Evolutionary conservation across 2,329 filamentous ascomycete genomes (phyloP).

Genomic region (Graphilbum ipis-grandicollis): DNA sequence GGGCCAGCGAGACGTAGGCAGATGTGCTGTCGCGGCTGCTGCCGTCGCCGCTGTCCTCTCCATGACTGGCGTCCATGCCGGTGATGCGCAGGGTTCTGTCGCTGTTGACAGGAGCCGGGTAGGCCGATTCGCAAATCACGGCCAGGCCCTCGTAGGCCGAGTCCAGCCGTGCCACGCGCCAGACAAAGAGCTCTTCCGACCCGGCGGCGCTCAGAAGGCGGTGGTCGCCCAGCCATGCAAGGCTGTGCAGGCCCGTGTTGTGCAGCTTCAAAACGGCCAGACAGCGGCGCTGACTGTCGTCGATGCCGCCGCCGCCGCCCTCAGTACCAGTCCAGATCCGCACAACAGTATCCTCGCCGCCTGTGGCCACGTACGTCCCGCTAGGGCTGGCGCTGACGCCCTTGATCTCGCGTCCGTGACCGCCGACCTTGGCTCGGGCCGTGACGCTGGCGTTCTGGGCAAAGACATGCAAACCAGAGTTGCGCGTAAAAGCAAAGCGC

Average conservation of each 20-base stretch:
- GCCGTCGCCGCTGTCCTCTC: constrained; percentile 1
- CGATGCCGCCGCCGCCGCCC: not conserved
- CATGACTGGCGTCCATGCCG: constrained; percentile 8
- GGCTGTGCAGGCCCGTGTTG: constrained; percentile 64
- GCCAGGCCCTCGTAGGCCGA: constrained; percentile 30
- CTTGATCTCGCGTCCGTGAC: constrained; percentile 73
- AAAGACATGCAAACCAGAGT: constrained; percentile 33
- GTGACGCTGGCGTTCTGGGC: constrained; percentile 18
- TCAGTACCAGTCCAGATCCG: constrained; percentile 44
- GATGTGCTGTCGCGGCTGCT: too few relatives aligned
- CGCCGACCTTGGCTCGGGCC: constrained; percentile 45
- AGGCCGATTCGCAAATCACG: constrained; percentile 37
- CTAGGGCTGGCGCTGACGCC: constrained; percentile 24
- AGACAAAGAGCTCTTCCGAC: constrained; percentile 77
- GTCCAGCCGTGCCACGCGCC: constrained; percentile 42
- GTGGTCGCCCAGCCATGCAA: constrained; percentile 51
- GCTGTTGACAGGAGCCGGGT: constrained; percentile 29
- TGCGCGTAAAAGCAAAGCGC: constrained; percentile 59
- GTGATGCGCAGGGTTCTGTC: constrained; percentile 59
- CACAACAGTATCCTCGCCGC: constrained; percentile 55
- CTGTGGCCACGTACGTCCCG: constrained; percentile 38
- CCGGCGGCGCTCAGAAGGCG: constrained; percentile 78
- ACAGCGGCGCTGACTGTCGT: constrained; percentile 21
- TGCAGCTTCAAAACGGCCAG: constrained; percentile 57
- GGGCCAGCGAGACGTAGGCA: constrained; percentile 46